Evolutionary conservation across 2,329 filamentous ascomycete species (phyloP).

Genomic region (Aspergillus cejpii): DNA sequence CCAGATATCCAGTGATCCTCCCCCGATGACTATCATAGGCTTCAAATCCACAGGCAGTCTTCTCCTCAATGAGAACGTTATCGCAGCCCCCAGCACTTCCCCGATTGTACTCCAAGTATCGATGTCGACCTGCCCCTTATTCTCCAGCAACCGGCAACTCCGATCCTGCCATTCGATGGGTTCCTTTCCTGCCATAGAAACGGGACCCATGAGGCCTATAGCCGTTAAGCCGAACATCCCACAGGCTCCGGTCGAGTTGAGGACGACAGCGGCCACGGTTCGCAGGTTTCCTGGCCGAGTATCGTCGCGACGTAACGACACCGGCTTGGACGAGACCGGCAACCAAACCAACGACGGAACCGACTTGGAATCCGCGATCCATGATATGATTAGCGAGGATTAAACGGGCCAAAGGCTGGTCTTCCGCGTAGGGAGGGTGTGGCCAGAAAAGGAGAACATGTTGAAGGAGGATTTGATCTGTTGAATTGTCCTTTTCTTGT

Average conservation of each 20-base stretch:
- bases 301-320: conserved; percentile 12
- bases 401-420: conserved; percentile 50
- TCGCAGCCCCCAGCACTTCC: not conserved
- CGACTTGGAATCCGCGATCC: conserved; percentile 50
- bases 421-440: conserved; percentile 55
- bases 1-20: conserved; percentile 7
- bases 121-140: conserved; percentile 46
- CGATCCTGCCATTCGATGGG: conserved; percentile 60
- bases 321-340: conserved; percentile 24
- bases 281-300: conserved; percentile 41
- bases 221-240: conserved; percentile 43
- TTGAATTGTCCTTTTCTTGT: no score
- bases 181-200: conserved; percentile 51
- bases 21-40: not conserved
- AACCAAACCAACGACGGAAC: conserved; percentile 45
- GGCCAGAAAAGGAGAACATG: conserved; percentile 36
- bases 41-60: not conserved
- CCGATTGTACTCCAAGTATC: conserved; percentile 10
- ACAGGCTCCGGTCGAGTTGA: conserved; percentile 42
- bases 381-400: conserved; percentile 57
- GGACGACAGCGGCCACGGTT: not conserved
- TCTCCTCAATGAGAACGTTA: not conserved
- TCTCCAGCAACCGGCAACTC: conserved; percentile 56
- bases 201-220: conserved; percentile 41
- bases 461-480: not conserved